Evolutionary conservation across 1,284 basidiomycete genomes (phyloP).

Genomic region (Austroboletus olivaceoglutinosus): DNA sequence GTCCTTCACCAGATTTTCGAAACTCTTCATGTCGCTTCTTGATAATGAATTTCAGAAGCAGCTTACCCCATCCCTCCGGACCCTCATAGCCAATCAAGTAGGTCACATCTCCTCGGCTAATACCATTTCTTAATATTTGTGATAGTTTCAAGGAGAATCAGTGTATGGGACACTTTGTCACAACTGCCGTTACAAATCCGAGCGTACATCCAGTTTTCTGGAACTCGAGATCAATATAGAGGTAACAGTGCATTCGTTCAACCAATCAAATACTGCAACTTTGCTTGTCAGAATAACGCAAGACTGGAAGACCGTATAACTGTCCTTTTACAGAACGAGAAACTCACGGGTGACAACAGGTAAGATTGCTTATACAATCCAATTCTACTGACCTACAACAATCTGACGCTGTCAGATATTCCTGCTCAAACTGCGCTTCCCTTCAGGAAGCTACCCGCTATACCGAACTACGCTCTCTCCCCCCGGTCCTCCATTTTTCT

Average conservation of each 20-base stretch:
- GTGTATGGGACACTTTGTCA: conserved; percentile 77
- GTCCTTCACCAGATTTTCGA: conserved; percentile 70
- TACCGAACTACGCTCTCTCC: conserved; percentile 64
- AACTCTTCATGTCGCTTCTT: conserved; percentile 87
- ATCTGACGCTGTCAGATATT: conserved; percentile 54
- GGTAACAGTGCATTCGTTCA: conserved; percentile 29
- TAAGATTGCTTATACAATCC: conserved; percentile 27
- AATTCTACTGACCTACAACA: neutral
- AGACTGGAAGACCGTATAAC: conserved; percentile 71
- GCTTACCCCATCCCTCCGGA: conserved; percentile 53
- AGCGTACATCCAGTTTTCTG: conserved; percentile 67
- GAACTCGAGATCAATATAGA: conserved; percentile 85
- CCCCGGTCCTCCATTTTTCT: conserved; percentile 86
- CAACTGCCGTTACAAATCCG: conserved; percentile 65
- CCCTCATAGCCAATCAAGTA: conserved; percentile 72
- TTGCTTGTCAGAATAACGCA: conserved; percentile 54
- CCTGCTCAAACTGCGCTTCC: conserved; percentile 67
- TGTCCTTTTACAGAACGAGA: conserved; percentile 63
- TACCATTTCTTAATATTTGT: neutral
- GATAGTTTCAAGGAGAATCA: conserved; percentile 81
- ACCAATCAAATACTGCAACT: neutral
- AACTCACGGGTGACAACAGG: conserved; percentile 79
- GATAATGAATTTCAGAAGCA: conserved; percentile 83
- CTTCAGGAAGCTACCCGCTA: conserved; percentile 78
- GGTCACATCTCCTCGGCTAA: neutral